Conservation (phyloP, 2,329 filamentous ascomycete species). For the Claviceps sp. region DNA sequence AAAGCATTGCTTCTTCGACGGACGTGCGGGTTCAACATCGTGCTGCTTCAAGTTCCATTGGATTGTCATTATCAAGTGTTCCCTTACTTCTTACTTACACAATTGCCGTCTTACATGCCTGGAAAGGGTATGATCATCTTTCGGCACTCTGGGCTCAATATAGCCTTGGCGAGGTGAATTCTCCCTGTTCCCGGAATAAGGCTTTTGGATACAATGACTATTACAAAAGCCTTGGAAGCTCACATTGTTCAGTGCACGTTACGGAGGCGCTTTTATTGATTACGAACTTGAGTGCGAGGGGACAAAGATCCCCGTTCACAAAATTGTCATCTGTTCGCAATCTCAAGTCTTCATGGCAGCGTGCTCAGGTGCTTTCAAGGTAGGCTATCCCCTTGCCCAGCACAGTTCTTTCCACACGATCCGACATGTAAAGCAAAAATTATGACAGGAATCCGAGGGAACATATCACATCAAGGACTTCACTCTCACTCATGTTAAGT, state of each 20-base stretch:
- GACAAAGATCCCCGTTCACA: not conserved
- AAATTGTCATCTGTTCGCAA: conserved; percentile 1
- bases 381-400: not conserved
- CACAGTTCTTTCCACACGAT: not conserved
- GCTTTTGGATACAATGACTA: no score
- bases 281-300: conserved; percentile 1
- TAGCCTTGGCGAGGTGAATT: not conserved
- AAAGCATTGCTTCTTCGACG: not conserved
- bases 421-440: not conserved
- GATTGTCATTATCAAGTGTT: not conserved
- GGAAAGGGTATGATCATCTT: not conserved
- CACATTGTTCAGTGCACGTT: not conserved
- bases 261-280: not conserved
- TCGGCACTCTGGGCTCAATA: not conserved
- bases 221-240: not conserved
- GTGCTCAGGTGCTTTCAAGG: not conserved
- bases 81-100: no score
- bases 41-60: not conserved
- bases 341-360: conserved; percentile 1
- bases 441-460: not conserved
- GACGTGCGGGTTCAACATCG: not conserved
- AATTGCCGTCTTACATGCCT: not conserved
- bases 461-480: not conserved
- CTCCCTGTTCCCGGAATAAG: not conserved
- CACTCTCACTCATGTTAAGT: not conserved